Evolutionary conservation across 2,329 filamentous ascomycete species (phyloP).

Genomic region (Botrytis deweyae): DNA sequence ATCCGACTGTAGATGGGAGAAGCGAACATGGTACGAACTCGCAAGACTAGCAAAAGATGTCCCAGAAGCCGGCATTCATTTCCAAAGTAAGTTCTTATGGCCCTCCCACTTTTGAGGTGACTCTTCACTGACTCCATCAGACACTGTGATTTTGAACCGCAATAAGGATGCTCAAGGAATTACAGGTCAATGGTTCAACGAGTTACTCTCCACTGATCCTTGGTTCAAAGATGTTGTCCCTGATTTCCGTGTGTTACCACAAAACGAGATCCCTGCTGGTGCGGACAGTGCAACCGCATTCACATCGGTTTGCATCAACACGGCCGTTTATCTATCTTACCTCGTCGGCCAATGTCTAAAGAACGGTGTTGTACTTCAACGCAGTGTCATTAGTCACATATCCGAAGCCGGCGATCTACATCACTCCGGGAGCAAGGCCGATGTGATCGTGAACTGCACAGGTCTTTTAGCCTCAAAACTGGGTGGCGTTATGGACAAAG

Average conservation of each 20-base stretch:
- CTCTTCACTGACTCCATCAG: conserved; percentile 37
- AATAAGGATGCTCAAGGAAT: conserved; percentile 28
- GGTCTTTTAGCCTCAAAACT: conserved; percentile 73
- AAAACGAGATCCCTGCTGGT: conserved; percentile 58
- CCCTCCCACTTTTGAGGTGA: background rate
- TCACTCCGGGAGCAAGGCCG: conserved; percentile 55
- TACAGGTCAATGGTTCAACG: conserved; percentile 52
- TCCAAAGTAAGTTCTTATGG: conserved; percentile 55
- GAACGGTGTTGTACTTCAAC: conserved; percentile 66
- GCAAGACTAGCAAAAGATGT: conserved; percentile 60
- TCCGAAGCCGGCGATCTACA: conserved; percentile 64
- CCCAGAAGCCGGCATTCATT: conserved; percentile 78
- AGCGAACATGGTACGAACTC: conserved; percentile 63
- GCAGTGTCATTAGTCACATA: conserved; percentile 67
- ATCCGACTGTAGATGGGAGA: conserved; percentile 54
- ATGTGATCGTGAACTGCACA: conserved; percentile 81
- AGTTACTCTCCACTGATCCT: conserved; percentile 64
- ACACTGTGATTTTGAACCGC: conserved; percentile 52
- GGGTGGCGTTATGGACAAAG: conserved; percentile 75
- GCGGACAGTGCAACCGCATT: conserved; percentile 74
- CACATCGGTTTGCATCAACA: conserved; percentile 88
- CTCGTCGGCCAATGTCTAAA: conserved; percentile 76
- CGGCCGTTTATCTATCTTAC: conserved; percentile 82
- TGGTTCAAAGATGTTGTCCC: conserved; percentile 74
- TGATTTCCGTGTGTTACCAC: conserved; percentile 64